These are phyloP conservation scores for Pistacia integerrima DNA, from an alignment of 345 rosid species.

Conservation along the genomic window DNA sequence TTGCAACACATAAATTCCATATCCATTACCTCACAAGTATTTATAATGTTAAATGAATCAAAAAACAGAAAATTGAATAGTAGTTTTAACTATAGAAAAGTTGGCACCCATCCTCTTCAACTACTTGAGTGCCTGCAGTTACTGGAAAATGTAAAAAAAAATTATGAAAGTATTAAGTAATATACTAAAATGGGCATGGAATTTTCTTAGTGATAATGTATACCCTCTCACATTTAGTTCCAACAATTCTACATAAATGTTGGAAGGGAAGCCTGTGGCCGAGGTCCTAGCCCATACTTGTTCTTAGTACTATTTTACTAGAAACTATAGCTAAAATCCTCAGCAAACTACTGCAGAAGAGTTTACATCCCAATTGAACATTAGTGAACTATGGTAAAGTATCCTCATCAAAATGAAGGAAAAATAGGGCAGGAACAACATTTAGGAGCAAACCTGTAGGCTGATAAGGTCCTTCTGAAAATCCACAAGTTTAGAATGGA, in stretches of 20 bases:
- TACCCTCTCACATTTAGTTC: background rate
- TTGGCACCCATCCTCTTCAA: no score
- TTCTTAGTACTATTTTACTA: background rate
- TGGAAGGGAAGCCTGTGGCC: background rate
- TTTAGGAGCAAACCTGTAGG: constrained; percentile 56
- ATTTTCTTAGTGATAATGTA: background rate
- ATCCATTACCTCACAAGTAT: background rate
- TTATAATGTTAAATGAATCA: background rate
- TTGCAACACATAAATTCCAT: no score
- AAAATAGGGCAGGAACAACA: background rate
- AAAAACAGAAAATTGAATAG: background rate
- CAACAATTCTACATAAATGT: background rate
- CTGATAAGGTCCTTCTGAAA: constrained; percentile 71
- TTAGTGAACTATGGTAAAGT: background rate
- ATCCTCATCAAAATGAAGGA: background rate
- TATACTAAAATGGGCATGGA: no score
- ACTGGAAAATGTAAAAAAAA: no score
- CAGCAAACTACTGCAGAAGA: background rate
- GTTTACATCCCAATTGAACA: background rate
- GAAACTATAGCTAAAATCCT: background rate
- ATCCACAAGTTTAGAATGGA: constrained; percentile 72
- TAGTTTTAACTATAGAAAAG: no score
- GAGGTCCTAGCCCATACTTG: background rate
- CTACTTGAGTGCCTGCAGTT: no score
- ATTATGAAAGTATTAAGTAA: no score